These are phyloP conservation scores for Cladobotryum protrusum DNA, from an alignment of 2,329 filamentous ascomycete species.

Conservation along the genomic window DNA sequence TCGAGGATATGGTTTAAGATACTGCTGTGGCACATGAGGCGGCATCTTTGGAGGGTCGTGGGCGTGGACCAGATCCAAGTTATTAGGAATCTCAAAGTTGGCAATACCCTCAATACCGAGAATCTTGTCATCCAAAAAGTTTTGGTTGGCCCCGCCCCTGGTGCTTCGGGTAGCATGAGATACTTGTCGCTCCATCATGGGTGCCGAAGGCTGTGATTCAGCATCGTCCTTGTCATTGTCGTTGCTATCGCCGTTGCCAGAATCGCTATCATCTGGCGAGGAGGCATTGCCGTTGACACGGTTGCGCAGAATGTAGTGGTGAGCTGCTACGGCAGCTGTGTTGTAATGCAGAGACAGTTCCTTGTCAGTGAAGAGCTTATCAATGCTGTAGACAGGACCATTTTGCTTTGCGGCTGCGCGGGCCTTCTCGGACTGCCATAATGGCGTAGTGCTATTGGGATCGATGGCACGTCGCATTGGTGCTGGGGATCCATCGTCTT, in stretches of 20 bases:
- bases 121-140: slow-evolving; percentile 52
- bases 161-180: slow-evolving; percentile 61
- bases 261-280: slow-evolving; percentile 49
- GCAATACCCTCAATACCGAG: slow-evolving; percentile 55
- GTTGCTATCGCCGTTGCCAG: slow-evolving; percentile 44
- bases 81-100: slow-evolving; percentile 53
- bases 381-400: slow-evolving; percentile 57
- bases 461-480: slow-evolving; percentile 52
- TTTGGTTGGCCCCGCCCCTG: slow-evolving; percentile 46
- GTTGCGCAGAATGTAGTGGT: slow-evolving; percentile 55
- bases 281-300: slow-evolving; percentile 44
- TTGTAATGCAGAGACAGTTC: slow-evolving; percentile 63
- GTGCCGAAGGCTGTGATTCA: slow-evolving; percentile 42
- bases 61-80: slow-evolving; percentile 49
- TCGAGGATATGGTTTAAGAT: slow-evolving; percentile 51
- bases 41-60: slow-evolving; percentile 54
- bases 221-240: slow-evolving; percentile 44
- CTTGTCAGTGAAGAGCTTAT: slow-evolving; percentile 66
- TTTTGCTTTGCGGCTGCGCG: slow-evolving; percentile 48
- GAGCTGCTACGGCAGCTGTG: slow-evolving; percentile 53
- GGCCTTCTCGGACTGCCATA: slow-evolving; percentile 58
- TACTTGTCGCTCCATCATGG: slow-evolving; percentile 56
- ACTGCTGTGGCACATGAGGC: slow-evolving; percentile 50
- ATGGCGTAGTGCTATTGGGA: slow-evolving; percentile 50
- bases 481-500: slow-evolving; percentile 58